Conservation (phyloP, 352 stramenopile species). For the Thalassiosira ordinaria region DNA sequence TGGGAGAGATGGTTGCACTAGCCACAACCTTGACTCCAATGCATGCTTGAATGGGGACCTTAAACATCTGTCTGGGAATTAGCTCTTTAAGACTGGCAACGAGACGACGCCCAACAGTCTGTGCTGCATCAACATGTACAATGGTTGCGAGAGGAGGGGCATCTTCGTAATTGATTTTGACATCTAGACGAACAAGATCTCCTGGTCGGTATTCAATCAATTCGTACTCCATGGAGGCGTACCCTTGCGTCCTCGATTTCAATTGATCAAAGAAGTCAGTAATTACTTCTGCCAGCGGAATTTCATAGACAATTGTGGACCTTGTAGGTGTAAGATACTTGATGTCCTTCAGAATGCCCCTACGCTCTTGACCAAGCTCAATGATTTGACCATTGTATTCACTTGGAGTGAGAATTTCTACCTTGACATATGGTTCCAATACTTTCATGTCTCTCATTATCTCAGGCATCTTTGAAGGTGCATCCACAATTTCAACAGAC, state of each 20-base stretch:
- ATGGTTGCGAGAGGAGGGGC: slow-evolving; percentile 86
- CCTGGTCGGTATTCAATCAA: slow-evolving; percentile 93
- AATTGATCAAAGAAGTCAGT: slow-evolving; percentile 99
- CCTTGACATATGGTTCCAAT: slow-evolving; percentile 86
- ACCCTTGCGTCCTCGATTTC: slow-evolving; percentile 98
- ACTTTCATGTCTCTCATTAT: slow-evolving; percentile 74
- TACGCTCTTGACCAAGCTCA: slow-evolving; percentile 87
- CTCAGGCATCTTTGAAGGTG: slow-evolving; percentile 81
- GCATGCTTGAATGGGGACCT: slow-evolving; percentile 98
- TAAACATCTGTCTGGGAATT: slow-evolving; percentile 98
- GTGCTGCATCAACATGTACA: slow-evolving; percentile 86
- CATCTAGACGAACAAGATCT: slow-evolving; percentile 91
- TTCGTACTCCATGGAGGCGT: slow-evolving; percentile 98
- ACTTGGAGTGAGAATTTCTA: slow-evolving; percentile 86
- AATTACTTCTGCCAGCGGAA: slow-evolving; percentile 97
- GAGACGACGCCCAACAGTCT: slow-evolving; percentile 80
- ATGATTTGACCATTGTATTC: slow-evolving; percentile 90
- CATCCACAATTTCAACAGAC: slow-evolving; percentile 66
- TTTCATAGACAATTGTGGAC: slow-evolving; percentile 85
- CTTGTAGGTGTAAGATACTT: slow-evolving; percentile 96
- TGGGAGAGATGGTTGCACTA: slow-evolving; percentile 93
- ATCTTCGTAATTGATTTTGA: slow-evolving; percentile 90
- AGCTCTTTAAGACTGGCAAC: slow-evolving; percentile 87
- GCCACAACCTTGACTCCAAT: slow-evolving; percentile 88
- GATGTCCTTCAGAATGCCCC: slow-evolving; percentile 90